Evolutionary conservation across 345 rosid genomes (phyloP).

Genomic region (Citropsis articulata): DNA sequence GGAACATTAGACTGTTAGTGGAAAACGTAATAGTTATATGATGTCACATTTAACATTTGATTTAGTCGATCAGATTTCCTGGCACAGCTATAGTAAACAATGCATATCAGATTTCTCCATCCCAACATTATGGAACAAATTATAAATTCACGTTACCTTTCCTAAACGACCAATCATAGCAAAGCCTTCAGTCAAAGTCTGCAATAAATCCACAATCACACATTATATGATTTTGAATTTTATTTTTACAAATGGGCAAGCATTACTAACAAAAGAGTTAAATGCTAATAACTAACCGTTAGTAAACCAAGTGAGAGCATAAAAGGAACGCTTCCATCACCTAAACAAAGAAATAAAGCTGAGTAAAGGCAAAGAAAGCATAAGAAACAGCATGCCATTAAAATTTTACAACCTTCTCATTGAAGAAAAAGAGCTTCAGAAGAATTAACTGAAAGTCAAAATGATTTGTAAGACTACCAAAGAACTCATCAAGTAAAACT

Average conservation of each 20-base stretch:
- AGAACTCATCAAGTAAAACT: not conserved
- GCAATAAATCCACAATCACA: conserved; percentile 20
- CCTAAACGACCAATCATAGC: conserved; percentile 89
- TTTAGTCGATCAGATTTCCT: not conserved
- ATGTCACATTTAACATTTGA: not conserved
- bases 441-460: not conserved
- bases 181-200: conserved; percentile 85
- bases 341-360: conserved; percentile 39
- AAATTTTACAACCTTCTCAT: not conserved
- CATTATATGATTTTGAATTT: not conserved
- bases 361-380: not conserved
- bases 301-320: conserved; percentile 71
- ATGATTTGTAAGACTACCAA: not conserved
- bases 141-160: conserved; percentile 43
- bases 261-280: conserved; percentile 7
- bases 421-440: not conserved
- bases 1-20: not conserved
- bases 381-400: not conserved
- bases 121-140: not conserved
- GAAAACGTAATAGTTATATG: not conserved
- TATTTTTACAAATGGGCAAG: not conserved
- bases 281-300: conserved; percentile 52
- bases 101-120: too few species aligned
- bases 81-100: too few species aligned
- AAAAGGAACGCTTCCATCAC: conserved; percentile 88